Conservation (phyloP, 345 rosid genomes). For the Lepidium didymum region DNA sequence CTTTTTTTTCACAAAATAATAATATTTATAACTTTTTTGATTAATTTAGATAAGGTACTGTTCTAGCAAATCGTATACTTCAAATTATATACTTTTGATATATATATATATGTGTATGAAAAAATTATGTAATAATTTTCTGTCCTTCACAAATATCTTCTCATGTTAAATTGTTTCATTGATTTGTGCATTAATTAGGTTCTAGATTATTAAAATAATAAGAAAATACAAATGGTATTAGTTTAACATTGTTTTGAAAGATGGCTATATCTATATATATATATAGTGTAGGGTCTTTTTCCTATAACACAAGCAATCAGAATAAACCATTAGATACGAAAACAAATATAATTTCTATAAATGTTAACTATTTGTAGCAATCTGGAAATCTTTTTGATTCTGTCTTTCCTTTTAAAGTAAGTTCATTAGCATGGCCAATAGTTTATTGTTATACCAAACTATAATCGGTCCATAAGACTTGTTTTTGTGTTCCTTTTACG, state of each 20-base stretch:
- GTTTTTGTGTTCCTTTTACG: background rate
- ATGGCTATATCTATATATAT: background rate
- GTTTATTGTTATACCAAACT: conserved; percentile 5
- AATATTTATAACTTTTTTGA: background rate
- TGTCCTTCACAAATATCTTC: too few species aligned
- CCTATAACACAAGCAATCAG: conserved; percentile 2
- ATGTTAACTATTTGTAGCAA: background rate
- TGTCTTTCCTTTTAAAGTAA: conserved; percentile 3
- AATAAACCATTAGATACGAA: conserved; percentile 8
- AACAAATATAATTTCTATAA: background rate
- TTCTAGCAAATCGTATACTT: too few species aligned
- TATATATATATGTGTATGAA: too few species aligned
- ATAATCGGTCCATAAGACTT: background rate
- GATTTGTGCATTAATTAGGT: background rate
- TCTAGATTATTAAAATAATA: background rate
- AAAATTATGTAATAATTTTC: too few species aligned
- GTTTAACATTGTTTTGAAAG: background rate
- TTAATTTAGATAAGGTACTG: background rate
- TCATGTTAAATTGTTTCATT: too few species aligned
- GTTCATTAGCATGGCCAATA: background rate
- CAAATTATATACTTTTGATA: too few species aligned
- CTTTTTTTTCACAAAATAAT: too few species aligned
- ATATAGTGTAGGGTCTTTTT: conserved; percentile 1
- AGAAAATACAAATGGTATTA: background rate
- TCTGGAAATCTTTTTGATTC: background rate